Base-by-base conservation (phyloP, 306 rosid species). In the Glycine soja region DNA sequence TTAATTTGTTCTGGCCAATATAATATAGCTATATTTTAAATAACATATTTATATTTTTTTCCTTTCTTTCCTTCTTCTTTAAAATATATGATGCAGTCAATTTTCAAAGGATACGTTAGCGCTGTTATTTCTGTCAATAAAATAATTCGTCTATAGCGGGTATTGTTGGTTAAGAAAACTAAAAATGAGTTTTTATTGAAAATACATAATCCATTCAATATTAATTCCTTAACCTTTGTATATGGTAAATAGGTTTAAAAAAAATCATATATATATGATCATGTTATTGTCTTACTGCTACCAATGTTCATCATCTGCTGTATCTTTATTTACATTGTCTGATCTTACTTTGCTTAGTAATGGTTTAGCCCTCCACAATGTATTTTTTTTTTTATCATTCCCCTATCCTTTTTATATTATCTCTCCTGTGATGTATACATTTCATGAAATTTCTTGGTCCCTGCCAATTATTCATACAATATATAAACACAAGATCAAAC, bases 401-500 rank as follows among this genome's bases (percentile, higher is more conserved):
- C 5, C 32, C 8, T 8, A 42, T 42, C 8, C 36, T 72, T 54
- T 16, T 9, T 24, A 40, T 73, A 16, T 54, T 38, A 14, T 16
- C 54, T 68, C 13, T 16, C 16, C 71, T 45, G 10, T 4, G 50
- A 34, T 38, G 66, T 18, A 18, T 24, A 24, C 30, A 24, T 74
- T 56, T 40, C 42, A 11, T 40, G 54, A 54, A 74, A 24, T 57
- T 57, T 42, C 68, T 18, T 38, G 53, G 8, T 74, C 40, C 40
- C 56, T 15, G 78, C 53, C 52, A 38, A 38, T 9, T 19, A 6
- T 40, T 65, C 32, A 70, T 12, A 7, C 10, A 50, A 24, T 13
- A 24, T 48, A 48, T 70, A 24, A n/a, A 15, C 72, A 15, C 51
- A 65, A 65, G 48, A n/a, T 65, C 72, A 40, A 66, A 66, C 40